Evolutionary conservation across 371 early-diverging fungal species (phyloP), one percentile per base, ranked within the genome.

Genomic region (Mortierella sp.): DNA sequence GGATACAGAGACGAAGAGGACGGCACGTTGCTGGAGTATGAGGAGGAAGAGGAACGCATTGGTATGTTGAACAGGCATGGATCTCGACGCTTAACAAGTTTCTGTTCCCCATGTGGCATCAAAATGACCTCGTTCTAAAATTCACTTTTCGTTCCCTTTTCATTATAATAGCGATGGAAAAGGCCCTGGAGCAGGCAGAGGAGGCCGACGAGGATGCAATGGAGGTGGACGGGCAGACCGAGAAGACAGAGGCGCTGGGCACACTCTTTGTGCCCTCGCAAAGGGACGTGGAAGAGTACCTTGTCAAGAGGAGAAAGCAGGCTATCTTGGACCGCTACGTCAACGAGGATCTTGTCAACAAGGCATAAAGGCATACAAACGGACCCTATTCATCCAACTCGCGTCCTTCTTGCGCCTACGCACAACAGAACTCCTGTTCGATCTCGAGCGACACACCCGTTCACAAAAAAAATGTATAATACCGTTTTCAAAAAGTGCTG

Each of bases 1-100:
- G 98, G 99, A 34, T 99, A 97, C 83, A 91, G 96, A 43, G 98
- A 98, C 84, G 98, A 98, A 87, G 97, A 97, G 43, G 97, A 97
- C 83, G 96, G 94, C 3, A 84, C 88, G 40, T 87, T 98, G 64
- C 78, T 98, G 70, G 94, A 91, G 77, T 96, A 95, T 82, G 98
- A 98, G 87, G 80, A 90, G 43, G 90, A 91, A 44, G 87, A 88
- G 57, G 93, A 93, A 72, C 74, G 88, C 34, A 82, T 90, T 73
- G 81, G 92, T 84, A 88, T 67, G 76, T 74, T 19, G 26, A 70
- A 4, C 28, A 70, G 2, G 2, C 50, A 50, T 50, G 50, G 13
- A 14, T 50, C 3, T 50, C n/a, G n/a, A 50, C 50, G 13, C 14
- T 16, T 44, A 3, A 4, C 48, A 46, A 21, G 24, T 21, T 37